These are phyloP conservation scores for Solanum tacnaense DNA, from an alignment of 257 asterid genomes.

Conservation along the genomic window DNA sequence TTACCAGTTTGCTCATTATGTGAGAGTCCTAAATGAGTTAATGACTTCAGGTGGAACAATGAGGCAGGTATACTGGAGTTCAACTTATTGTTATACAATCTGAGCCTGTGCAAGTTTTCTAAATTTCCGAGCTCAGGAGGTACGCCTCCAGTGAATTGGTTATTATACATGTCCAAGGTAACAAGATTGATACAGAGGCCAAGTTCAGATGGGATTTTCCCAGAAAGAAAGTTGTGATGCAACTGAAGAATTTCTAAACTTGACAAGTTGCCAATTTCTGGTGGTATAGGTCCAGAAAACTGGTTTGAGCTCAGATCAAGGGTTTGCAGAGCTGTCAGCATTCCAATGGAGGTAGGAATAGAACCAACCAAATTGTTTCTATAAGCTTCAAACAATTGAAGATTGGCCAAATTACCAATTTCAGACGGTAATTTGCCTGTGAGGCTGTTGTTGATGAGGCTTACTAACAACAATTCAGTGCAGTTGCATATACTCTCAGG, in stretches of 20 bases:
- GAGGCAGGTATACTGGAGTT: slow-evolving; percentile 57
- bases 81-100: slow-evolving; percentile 40
- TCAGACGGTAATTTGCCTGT: slow-evolving; percentile 46
- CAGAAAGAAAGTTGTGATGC: slow-evolving; percentile 38
- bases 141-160: slow-evolving; percentile 46
- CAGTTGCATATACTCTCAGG: slow-evolving; percentile 56
- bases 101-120: slow-evolving; percentile 24
- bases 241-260: slow-evolving; percentile 38
- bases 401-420: slow-evolving; percentile 48
- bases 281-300: slow-evolving; percentile 57
- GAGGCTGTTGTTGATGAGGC: slow-evolving; percentile 47
- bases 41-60: slow-evolving; percentile 34
- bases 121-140: slow-evolving; percentile 59
- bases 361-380: slow-evolving; percentile 37
- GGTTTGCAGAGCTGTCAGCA: slow-evolving; percentile 23
- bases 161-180: slow-evolving; percentile 26
- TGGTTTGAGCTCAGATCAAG: slow-evolving; percentile 51
- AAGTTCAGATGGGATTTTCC: slow-evolving; percentile 55
- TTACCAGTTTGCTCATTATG: slow-evolving; percentile 38
- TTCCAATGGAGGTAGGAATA: slow-evolving; percentile 61
- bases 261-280: slow-evolving; percentile 43
- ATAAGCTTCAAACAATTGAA: slow-evolving; percentile 38
- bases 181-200: slow-evolving; percentile 38
- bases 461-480: slow-evolving; percentile 31
- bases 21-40: slow-evolving; percentile 49